Conservation (phyloP, 495 filamentous ascomycete species). For the Lichina pygmaea region DNA sequence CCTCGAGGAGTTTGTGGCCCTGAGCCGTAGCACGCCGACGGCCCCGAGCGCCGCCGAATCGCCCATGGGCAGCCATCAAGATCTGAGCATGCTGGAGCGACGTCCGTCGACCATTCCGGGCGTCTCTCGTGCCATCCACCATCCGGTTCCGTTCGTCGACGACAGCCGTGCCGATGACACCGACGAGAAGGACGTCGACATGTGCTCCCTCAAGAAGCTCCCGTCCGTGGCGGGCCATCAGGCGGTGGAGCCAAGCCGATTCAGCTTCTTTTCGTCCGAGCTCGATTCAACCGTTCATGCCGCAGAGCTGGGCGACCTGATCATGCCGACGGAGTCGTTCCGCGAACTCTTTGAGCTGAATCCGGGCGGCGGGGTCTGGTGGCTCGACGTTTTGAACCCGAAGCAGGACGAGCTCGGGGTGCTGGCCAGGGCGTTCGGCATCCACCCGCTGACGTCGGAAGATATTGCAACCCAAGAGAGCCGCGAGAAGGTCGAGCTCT, state of each 20-base stretch:
- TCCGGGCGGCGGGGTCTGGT: constrained; percentile 63
- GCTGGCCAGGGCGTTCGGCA: constrained; percentile 74
- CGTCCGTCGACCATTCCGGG: constrained; percentile 27
- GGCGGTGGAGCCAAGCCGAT: constrained; percentile 36
- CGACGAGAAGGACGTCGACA: not conserved
- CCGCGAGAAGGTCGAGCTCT: constrained; percentile 93
- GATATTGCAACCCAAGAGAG: constrained; percentile 86
- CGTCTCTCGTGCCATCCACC: constrained; percentile 9
- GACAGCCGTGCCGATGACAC: constrained; percentile 5
- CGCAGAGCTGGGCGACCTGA: constrained; percentile 58
- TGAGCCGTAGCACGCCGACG: constrained; percentile 8
- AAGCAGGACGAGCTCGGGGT: constrained; percentile 69
- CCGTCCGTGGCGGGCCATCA: not conserved
- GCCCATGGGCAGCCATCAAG: too few relatives aligned
- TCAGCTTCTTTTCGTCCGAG: constrained; percentile 89
- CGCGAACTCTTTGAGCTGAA: constrained; percentile 67
- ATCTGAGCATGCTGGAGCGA: constrained; percentile 13
- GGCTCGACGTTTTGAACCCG: constrained; percentile 80
- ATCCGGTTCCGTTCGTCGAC: not conserved
- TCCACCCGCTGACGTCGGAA: constrained; percentile 81
- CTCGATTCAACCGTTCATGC: constrained; percentile 79
- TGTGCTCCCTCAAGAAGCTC: too few relatives aligned
- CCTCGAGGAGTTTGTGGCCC: constrained; percentile 58
- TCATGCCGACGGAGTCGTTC: constrained; percentile 69
- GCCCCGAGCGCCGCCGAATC: too few relatives aligned